Evolutionary conservation across 2,329 filamentous ascomycete genomes (phyloP).

Genomic region (Aspergillus japonicus): DNA sequence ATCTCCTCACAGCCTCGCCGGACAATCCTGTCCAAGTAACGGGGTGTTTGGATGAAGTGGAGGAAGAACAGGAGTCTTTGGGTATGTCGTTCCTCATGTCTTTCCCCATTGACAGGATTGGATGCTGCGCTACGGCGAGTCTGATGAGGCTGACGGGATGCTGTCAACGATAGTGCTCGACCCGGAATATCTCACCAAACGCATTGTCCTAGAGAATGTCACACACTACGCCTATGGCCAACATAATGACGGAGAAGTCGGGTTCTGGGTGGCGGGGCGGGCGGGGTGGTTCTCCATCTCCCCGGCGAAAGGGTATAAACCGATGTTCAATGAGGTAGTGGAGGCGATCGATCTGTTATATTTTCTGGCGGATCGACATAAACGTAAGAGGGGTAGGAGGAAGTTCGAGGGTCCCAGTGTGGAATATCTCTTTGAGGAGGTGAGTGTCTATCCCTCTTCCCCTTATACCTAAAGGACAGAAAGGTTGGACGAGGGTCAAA

Average conservation of each 20-base stretch:
- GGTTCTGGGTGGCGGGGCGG: slow-evolving; percentile 61
- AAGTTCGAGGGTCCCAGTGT: slow-evolving; percentile 35
- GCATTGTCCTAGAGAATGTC: slow-evolving; percentile 50
- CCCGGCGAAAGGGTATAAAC: slow-evolving; percentile 54
- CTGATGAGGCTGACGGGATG: neutral
- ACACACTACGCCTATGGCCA: slow-evolving; percentile 52
- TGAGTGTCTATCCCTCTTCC: slow-evolving; percentile 19
- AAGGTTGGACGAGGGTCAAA: neutral
- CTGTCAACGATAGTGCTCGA: slow-evolving; percentile 35
- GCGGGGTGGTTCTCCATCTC: slow-evolving; percentile 63
- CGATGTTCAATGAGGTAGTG: slow-evolving; percentile 56
- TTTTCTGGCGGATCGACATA: slow-evolving; percentile 60
- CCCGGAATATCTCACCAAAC: slow-evolving; percentile 39
- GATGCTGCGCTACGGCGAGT: neutral
- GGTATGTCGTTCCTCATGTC: slow-evolving; percentile 30
- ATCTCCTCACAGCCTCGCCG: slow-evolving; percentile 55
- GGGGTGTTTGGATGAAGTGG: slow-evolving; percentile 50
- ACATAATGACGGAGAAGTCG: slow-evolving; percentile 55
- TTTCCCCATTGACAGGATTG: neutral
- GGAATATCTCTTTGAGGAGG: slow-evolving; percentile 43
- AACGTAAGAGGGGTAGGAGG: slow-evolving; percentile 38
- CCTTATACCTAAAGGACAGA: neutral
- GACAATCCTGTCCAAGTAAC: slow-evolving; percentile 56
- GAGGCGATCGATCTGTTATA: slow-evolving; percentile 61
- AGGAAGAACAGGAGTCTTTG: slow-evolving; percentile 44